These are phyloP conservation scores for Borovskyia barvae DNA, from an alignment of 208 protist genomes.

Conservation along the genomic window DNA sequence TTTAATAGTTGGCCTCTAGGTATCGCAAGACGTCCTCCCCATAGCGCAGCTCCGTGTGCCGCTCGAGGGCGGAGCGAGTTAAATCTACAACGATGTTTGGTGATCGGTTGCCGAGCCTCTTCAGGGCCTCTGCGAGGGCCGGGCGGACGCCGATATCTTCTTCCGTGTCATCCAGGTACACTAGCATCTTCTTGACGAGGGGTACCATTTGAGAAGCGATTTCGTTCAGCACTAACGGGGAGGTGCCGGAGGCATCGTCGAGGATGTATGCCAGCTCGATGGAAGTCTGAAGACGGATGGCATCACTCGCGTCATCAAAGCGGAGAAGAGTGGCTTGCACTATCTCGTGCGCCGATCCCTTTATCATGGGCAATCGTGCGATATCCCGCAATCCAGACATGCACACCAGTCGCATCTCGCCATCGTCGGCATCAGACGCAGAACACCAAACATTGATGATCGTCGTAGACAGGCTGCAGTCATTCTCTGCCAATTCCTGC, in stretches of 20 bases:
- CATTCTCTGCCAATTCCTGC: constrained; percentile 28
- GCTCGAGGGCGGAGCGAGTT: constrained; percentile 30
- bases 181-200: constrained; percentile 69
- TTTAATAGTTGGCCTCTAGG: constrained; percentile 38
- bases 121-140: constrained; percentile 42
- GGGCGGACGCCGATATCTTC: constrained; percentile 55
- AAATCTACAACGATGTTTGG: constrained; percentile 64
- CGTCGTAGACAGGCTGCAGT: constrained; percentile 39
- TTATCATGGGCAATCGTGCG: constrained; percentile 44
- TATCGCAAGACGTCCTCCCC: constrained; percentile 49
- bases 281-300: constrained; percentile 48
- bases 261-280: constrained; percentile 39
- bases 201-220: constrained; percentile 67
- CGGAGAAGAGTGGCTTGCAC: constrained; percentile 70
- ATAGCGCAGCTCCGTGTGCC: constrained; percentile 48
- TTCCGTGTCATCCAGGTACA: constrained; percentile 85
- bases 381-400: constrained; percentile 54
- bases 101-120: constrained; percentile 50
- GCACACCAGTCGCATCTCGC: constrained; percentile 84
- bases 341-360: constrained; percentile 62
- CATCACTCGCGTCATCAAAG: constrained; percentile 83
- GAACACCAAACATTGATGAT: constrained; percentile 58
- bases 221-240: constrained; percentile 41
- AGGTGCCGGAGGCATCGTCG: constrained; percentile 5
- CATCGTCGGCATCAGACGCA: constrained; percentile 83